Evolutionary conservation across 1,139 yeast genomes (phyloP), one percentile per base, ranked within the genome.

Genomic region (Yamadazyma diospyri): DNA sequence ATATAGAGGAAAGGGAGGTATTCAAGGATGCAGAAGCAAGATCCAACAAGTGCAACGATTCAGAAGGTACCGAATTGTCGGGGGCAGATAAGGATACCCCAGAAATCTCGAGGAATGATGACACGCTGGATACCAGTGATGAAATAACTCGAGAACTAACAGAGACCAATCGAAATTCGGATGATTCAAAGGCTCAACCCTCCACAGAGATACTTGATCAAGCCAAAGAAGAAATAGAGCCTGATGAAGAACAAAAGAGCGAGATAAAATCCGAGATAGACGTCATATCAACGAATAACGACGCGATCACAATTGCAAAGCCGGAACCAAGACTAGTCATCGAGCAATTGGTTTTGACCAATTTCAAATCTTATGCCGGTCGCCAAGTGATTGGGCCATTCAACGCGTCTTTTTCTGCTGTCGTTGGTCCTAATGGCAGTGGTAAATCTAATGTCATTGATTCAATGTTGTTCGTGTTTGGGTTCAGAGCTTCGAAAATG

Each of bases 401-500:
- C 57, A 84, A 92, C 53, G 64, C 88, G 27, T 86, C 95, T 2
- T 94, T 94, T 53, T 86, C 96, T 6, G 97, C 99, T 0, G 95
- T 94, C 7, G 97, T 94, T n/a, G 99, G 99, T 0, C 98, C 98
- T 4, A 94, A 94, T 55, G 99, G 99, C 19, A 85, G 95, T 25
- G 98, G 98, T 6, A 92, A 92, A 58, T 89, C 97, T 9, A 94
- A 94, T 53, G 98, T 94, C 24, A 94, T 94, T 43, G 99, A 94
- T 54, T 85, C 97, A 2, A 75, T 94, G 74, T 67, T 94, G 39
- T 94, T 94, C 58, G 98, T 94, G 3, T 94, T 94, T 62, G 99
- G 99, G 0, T 94, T 94, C 58, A 70, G 98, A 41, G 98, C 98
- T 1, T 78, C 80, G 53, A 92, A 94, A 56, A 88, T 94, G 97